Evolutionary conservation across 371 early-diverging fungal species (phyloP), one percentile per base, ranked within the genome.

Genomic region (Rhizopus arrhizus): DNA sequence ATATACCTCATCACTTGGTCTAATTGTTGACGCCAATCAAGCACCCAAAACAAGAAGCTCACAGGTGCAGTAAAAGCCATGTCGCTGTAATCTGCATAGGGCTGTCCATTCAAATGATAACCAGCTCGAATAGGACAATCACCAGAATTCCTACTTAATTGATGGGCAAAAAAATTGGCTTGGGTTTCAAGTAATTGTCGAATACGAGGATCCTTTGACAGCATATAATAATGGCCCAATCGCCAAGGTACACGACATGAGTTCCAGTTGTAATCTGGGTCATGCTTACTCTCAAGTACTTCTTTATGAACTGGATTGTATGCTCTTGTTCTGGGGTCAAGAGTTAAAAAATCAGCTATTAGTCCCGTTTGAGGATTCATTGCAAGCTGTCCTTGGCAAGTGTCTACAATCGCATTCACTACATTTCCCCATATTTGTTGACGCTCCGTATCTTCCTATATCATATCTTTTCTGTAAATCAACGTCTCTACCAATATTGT

Each of bases 21-120:
- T 16, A 77, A 61, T 15, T 81, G 74, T 22, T 69, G 63, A 12
- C 77, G 74, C 69, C 83, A 77, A 13, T 78, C 79, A 45, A 85
- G 74, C 2, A 79, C 64, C 84, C 85, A 85, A 56, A 86, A 82
- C 33, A 78, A 65, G 34, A 79, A 76, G 31, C 84, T 78, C 13
- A 75, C 87, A 16, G 87, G 87, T 2, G 87, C 87, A 7, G 80
- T 74, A 68, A 81, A 86, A 0, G 87, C 84, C 78, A 86, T 77
- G 50, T 86, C 87, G 5, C 68, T 78, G 56, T 86, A 86, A 52
- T 81, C 84, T 1, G 60, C 74, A 53, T 77, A 78, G 59, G 66
- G 65, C 6, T 69, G 66, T 10, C 87, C 87, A 56, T 82, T 75
- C 50, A 86, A 59, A 31, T 76, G 64, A 62, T 86, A 86, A 11